Percentiles rank a stretch among this genome's conserved stretches.
Evolutionary conservation across 805 yeast genomes (phyloP).

Genomic region (Candida odintsovae): DNA sequence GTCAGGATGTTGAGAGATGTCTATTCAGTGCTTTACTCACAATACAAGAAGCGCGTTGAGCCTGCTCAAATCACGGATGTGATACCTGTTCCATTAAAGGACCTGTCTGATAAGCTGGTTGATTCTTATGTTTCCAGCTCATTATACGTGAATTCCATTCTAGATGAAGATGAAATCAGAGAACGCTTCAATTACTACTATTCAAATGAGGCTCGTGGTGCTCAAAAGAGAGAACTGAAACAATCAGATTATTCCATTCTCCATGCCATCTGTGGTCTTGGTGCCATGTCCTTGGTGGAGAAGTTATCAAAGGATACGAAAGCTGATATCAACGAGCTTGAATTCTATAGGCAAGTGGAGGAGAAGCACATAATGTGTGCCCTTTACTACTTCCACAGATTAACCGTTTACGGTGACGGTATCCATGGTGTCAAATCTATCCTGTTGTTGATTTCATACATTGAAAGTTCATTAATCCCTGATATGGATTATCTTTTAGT

Average conservation of each 20-base stretch:
- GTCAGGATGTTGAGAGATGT: conserved; percentile 1
- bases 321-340: conserved; percentile 2
- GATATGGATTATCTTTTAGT: conserved; percentile 36
- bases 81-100: conserved; percentile 2
- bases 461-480: conserved; percentile 29
- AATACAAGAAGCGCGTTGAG: conserved; percentile 1
- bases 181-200: conserved; percentile 1
- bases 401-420: conserved; percentile 43
- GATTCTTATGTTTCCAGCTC: background rate
- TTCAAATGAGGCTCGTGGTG: conserved; percentile 1
- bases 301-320: background rate
- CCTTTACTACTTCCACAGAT: conserved; percentile 43
- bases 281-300: background rate
- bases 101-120: background rate
- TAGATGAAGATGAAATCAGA: conserved; percentile 1
- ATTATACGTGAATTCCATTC: background rate
- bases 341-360: conserved; percentile 1
- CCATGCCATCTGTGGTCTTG: conserved; percentile 1
- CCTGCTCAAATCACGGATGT: conserved; percentile 3
- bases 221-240: background rate
- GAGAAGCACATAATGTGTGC: conserved; percentile 21
- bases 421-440: conserved; percentile 42
- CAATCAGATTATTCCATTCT: conserved; percentile 2
- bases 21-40: conserved; percentile 4
- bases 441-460: conserved; percentile 34